Evolutionary conservation across 2,329 filamentous ascomycete species (phyloP).

Genomic region (Fusarium phyllophilum): DNA sequence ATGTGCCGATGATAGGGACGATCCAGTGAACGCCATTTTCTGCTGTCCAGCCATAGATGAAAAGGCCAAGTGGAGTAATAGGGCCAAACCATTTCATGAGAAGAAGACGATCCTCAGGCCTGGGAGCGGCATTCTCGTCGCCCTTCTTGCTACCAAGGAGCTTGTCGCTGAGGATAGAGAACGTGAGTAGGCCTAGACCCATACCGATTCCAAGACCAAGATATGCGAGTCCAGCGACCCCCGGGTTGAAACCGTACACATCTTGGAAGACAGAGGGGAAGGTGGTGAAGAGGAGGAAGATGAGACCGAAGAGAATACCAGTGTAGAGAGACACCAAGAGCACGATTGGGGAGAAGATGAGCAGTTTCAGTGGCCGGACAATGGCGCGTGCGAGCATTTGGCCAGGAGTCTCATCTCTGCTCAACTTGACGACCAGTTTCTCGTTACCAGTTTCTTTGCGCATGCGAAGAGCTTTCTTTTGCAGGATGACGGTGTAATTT

Average conservation of each 20-base stretch:
- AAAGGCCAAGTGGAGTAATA: slow-evolving; percentile 63
- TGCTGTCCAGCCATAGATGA: slow-evolving; percentile 69
- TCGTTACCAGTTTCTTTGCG: slow-evolving; percentile 31
- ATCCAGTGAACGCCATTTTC: slow-evolving; percentile 65
- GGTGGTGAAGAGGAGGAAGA: slow-evolving; percentile 52
- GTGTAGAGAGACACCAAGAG: slow-evolving; percentile 54
- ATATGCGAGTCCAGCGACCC: slow-evolving; percentile 52
- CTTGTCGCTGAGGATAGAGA: slow-evolving; percentile 29
- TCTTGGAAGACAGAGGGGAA: slow-evolving; percentile 50
- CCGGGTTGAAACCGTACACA: slow-evolving; percentile 47
- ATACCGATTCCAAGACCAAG: slow-evolving; percentile 60
- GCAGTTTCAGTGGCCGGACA: slow-evolving; percentile 56
- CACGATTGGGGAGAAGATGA: slow-evolving; percentile 65
- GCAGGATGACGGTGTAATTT: slow-evolving; percentile 13
- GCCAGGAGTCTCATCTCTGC: slow-evolving; percentile 12
- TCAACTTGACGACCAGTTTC: slow-evolving; percentile 18
- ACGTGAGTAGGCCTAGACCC: slow-evolving; percentile 40
- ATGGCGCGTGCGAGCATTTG: slow-evolving; percentile 47
- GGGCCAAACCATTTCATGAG: slow-evolving; percentile 65
- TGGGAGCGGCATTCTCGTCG: background rate
- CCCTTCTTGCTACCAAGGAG: background rate
- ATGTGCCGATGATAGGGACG: slow-evolving; percentile 66
- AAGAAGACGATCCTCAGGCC: slow-evolving; percentile 61
- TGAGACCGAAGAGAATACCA: slow-evolving; percentile 49
- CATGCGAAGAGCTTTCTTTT: background rate